These are phyloP conservation scores for Penicillium sp. DNA, from an alignment of 2,329 filamentous ascomycete genomes.

Conservation along the genomic window DNA sequence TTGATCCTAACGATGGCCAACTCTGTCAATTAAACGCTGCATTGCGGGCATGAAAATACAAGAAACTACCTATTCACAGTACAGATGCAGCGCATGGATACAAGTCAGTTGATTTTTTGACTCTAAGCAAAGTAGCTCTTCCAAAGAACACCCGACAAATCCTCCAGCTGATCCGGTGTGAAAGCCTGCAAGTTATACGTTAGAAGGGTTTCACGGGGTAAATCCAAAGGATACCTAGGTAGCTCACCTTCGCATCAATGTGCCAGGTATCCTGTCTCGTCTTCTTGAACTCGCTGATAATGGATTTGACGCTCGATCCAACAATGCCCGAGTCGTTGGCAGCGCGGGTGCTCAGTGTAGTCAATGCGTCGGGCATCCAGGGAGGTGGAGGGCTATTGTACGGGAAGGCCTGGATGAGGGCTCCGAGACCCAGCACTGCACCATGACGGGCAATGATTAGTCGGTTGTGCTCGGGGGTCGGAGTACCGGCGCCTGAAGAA, in stretches of 20 bases:
- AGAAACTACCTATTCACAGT: background rate
- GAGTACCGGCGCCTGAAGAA: conserved; percentile 46
- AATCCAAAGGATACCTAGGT: conserved; percentile 10
- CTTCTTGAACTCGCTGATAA: conserved; percentile 98
- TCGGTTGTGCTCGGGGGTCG: conserved; percentile 57
- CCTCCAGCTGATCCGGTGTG: conserved; percentile 85
- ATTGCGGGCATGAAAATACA: background rate
- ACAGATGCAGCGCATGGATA: background rate
- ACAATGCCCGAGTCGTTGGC: conserved; percentile 87
- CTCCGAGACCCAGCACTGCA: conserved; percentile 83
- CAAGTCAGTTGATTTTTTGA: background rate
- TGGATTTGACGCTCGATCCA: conserved; percentile 89
- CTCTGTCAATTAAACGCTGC: background rate
- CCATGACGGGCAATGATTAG: conserved; percentile 81
- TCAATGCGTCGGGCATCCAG: conserved; percentile 92
- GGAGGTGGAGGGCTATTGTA: conserved; percentile 86
- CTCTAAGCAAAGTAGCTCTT: conserved; percentile 94
- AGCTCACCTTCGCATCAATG: conserved; percentile 87
- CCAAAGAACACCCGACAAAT: conserved; percentile 93
- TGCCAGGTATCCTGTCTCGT: conserved; percentile 98
- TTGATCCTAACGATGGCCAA: background rate
- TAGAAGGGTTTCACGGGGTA: conserved; percentile 6
- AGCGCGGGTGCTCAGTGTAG: conserved; percentile 75
- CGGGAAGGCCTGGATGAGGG: conserved; percentile 90
- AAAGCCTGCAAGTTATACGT: conserved; percentile 61